Percentiles rank a stretch among this genome's conserved stretches.
Evolutionary conservation across 2,329 filamentous ascomycete species (phyloP).

Genomic region (Coniosporium tulheliwenetii): DNA sequence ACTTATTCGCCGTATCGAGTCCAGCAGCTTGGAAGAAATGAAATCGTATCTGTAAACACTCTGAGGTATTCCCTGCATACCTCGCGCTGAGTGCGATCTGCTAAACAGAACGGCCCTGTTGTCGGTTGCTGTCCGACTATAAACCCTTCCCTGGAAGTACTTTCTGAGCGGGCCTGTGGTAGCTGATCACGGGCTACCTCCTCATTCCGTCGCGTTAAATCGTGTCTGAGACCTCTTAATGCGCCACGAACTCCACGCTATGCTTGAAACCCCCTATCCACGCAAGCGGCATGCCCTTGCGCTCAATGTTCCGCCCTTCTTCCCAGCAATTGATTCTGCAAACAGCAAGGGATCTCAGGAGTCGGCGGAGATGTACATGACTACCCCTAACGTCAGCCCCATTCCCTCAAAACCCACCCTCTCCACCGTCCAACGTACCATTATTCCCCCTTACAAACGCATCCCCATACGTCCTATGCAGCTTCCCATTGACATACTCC

Average conservation of each 20-base stretch:
- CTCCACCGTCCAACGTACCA: constrained; percentile 34
- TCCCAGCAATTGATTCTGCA: background rate
- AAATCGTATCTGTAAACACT: no score
- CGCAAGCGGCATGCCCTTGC: background rate
- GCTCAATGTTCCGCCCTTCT: background rate
- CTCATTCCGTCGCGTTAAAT: no score
- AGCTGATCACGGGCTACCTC: no score
- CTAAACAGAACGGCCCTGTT: no score
- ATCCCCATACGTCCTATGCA: constrained; percentile 77
- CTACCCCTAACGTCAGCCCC: constrained; percentile 20
- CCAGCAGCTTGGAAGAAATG: no score
- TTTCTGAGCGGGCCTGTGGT: no score
- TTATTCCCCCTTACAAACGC: constrained; percentile 95
- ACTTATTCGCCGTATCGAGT: no score
- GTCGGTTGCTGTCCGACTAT: no score
- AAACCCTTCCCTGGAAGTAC: no score
- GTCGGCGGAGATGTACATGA: constrained; percentile 58
- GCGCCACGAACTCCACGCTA: background rate
- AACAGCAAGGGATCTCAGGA: constrained; percentile 18
- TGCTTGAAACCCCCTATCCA: background rate
- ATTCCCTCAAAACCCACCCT: background rate
- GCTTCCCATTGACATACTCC: constrained; percentile 74
- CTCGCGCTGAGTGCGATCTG: no score
- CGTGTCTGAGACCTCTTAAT: background rate
- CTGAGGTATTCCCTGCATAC: no score